Evolutionary conservation across 1,284 basidiomycete genomes (phyloP).

Genomic region (Boletellus deceptivus): DNA sequence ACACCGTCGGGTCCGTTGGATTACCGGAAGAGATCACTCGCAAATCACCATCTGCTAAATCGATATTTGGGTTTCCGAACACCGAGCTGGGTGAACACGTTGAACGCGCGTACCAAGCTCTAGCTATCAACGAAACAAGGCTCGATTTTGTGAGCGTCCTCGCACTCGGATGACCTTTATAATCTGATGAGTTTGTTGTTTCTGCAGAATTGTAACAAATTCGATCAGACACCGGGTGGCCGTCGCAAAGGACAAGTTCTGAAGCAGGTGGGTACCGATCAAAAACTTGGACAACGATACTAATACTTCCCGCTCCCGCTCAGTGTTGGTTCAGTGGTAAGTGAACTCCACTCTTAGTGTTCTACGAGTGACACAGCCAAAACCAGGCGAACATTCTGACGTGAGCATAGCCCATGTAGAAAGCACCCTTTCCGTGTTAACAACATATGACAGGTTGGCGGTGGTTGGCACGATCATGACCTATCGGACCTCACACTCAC

Average conservation of each 20-base stretch:
- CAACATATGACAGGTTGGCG: conserved; percentile 52
- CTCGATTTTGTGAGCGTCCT: conserved; percentile 57
- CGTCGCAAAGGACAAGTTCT: conserved; percentile 54
- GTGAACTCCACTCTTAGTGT: conserved; percentile 11
- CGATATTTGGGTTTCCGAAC: conserved; percentile 64
- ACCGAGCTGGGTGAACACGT: conserved; percentile 59
- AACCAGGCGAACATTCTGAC: conserved; percentile 58
- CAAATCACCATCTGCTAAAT: conserved; percentile 38
- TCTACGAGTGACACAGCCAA: not conserved
- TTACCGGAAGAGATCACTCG: conserved; percentile 60
- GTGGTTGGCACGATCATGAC: conserved; percentile 65
- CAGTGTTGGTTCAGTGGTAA: conserved; percentile 70
- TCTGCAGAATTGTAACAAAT: conserved; percentile 57
- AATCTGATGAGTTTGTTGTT: not conserved
- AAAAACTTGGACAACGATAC: not conserved
- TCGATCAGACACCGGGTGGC: conserved; percentile 55
- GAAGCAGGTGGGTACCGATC: conserved; percentile 47
- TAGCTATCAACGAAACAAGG: conserved; percentile 64
- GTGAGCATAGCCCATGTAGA: conserved; percentile 33
- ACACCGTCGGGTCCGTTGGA: conserved; percentile 69
- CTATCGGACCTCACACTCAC: conserved; percentile 61
- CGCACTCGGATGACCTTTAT: not conserved
- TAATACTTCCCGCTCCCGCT: conserved; percentile 6
- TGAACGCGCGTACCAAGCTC: conserved; percentile 60
- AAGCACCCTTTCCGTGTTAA: not conserved